Conservation (phyloP, 352 stramenopile species). For the Pythium scleroteichum region DNA sequence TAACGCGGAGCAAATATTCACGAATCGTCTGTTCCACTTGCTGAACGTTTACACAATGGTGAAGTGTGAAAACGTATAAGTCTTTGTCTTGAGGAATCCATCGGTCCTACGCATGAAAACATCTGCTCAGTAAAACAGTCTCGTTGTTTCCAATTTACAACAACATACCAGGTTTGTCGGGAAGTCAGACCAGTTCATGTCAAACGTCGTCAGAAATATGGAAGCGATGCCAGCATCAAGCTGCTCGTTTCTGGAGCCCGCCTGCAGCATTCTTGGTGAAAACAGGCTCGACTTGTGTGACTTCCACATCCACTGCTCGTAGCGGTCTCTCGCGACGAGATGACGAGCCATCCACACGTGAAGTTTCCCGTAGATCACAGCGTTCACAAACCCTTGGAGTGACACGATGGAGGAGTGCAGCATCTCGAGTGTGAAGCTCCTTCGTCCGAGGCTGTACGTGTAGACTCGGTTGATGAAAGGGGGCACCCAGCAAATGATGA, state of each 20-base stretch:
- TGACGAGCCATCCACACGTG: neutral
- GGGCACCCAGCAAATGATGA: conserved; percentile 80
- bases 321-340: neutral
- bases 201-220: conserved; percentile 79
- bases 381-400: conserved; percentile 82
- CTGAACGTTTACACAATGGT: conserved; percentile 65
- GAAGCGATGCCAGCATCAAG: conserved; percentile 44
- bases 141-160: neutral
- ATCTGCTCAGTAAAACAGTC: too few relatives aligned
- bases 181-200: conserved; percentile 72
- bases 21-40: conserved; percentile 62
- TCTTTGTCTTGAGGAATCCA: conserved; percentile 74
- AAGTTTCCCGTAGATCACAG: conserved; percentile 64
- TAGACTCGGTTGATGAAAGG: conserved; percentile 68
- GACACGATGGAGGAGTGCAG: conserved; percentile 78
- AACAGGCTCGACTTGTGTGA: neutral
- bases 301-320: neutral
- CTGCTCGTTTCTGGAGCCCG: neutral
- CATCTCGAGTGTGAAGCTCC: conserved; percentile 63
- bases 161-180: conserved; percentile 49
- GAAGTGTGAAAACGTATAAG: conserved; percentile 78
- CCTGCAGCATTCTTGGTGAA: neutral
- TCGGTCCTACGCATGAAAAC: conserved; percentile 47
- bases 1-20: conserved; percentile 64
- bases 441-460: conserved; percentile 48